phyloP scores from a whole-genome alignment of 2,329 filamentous ascomycete genomes.

The Diaporthe caulivora region DNA sequence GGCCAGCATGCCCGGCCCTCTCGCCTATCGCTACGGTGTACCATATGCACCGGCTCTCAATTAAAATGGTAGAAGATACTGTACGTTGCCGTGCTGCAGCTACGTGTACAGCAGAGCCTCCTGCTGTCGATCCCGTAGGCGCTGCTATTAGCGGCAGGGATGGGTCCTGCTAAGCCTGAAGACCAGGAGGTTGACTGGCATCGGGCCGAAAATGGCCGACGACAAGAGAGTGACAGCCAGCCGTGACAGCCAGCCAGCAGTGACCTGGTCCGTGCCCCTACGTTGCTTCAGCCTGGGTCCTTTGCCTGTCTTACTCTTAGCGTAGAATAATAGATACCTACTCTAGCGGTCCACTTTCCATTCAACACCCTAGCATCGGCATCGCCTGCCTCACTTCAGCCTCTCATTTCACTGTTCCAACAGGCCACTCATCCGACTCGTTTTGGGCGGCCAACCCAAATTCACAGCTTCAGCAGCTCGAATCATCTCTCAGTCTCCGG shows the following conservation, averaged over 20 bases:
- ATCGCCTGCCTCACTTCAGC: background rate
- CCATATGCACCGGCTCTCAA: background rate
- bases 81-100: background rate
- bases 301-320: background rate
- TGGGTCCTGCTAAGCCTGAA: background rate
- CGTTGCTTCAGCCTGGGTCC: background rate
- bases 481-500: background rate
- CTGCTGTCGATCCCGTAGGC: background rate
- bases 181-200: background rate
- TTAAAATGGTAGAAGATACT: background rate
- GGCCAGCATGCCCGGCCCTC: background rate
- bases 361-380: slow-evolving; percentile 21
- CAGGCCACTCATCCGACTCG: background rate
- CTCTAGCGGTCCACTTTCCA: slow-evolving; percentile 32
- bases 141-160: slow-evolving; percentile 1
- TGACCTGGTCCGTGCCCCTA: slow-evolving; percentile 1
- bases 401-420: slow-evolving; percentile 31
- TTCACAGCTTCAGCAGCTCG: background rate
- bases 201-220: slow-evolving; percentile 26
- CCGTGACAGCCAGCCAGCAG: no score
- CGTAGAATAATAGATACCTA: background rate
- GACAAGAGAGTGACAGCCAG: background rate
- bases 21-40: background rate
- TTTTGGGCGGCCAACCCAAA: background rate
- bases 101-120: background rate